Base-by-base conservation (phyloP, 352 stramenopile species). In the Pythium scleroteichum region DNA sequence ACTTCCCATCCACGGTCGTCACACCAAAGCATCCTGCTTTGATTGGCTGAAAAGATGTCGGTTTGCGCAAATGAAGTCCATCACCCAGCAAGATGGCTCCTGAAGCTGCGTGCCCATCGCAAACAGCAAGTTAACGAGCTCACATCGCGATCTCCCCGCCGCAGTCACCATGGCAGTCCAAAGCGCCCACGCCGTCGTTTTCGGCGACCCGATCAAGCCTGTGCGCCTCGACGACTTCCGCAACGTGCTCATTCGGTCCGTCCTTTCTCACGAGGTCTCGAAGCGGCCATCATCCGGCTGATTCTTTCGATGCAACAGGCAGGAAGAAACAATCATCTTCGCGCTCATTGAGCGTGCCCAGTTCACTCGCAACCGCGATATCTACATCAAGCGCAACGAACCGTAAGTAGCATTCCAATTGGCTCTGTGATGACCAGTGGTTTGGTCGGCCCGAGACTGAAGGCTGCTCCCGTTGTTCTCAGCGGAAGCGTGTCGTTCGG, bases 271-370 rank as follows among this genome's bases (percentile, higher is more conserved):
- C 14, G 38, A 7, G 17, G 38, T 20, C 17, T 17, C 38, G 13
- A 17, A 56, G 14, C 49, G 32, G 35, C 24, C n/a, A n/a, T n/a
- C n/a, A n/a, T n/a, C n/a, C n/a, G n/a, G n/a, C n/a, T n/a, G 20
- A 56, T 29, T 9, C 19, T 52, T 19, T 3, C 33, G 33, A 17
- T 35, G 29, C 17, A 49, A 20, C 64, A 90, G 84, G 22, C 88
- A 97, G 68, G 94, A 99, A 73, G 97, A 99, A 79, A 99, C 97
- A 0, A 99, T 99, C 69, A 99, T 99, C 75, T 99, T 99, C 72
- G 95, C 96, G n/a, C 70, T 99, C 19, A 99, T 99, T 68, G 97
- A 99, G 75, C 85, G 97, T 53, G 87, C 97, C 16, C 96, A 99
- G 71, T 99, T 98, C 74, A 75, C 93, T n/a, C 80, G 78, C 47